Evolutionary conservation across 2,329 filamentous ascomycete genomes (phyloP), one percentile per base, ranked within the genome.

Genomic region (Xylaria sp.): DNA sequence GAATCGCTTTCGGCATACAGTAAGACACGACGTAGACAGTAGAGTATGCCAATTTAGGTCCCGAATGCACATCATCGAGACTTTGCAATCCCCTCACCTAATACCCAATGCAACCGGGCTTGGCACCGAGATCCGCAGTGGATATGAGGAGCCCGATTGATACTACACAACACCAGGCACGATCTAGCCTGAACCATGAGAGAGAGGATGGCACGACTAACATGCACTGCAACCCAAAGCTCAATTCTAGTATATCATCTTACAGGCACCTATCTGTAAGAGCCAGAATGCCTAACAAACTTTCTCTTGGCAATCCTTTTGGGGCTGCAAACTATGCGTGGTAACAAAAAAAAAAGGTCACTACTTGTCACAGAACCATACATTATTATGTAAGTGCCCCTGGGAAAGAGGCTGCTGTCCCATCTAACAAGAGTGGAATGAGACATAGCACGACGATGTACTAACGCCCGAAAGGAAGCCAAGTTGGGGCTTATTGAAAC

Each of bases 151-250:
- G n/a, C 40, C 54, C 43, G 53, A 62, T 57, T 62, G 33, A 54
- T 57, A 27, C 41, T 23, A 53, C 53, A 23, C 41, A 48, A 62
- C n/a, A 59, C 55, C 55, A 62, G 54, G 60, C 60, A 62, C 60
- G 37, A 62, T 62, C 60, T 54, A 54, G 49, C 44, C 54, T 51
- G 55, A 53, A 52, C 49, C 25, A 54, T 40, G 33, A 38, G 47
- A 17, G 27, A 38, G 49, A 54, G 49, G 49, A 59, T 49, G 43
- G 49, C 44, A 54, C 49, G 31, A 54, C 44, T 29, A 59, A 51
- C 54, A 58, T 62, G 60, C 55, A 59, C 54, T 62, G 60, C 52
- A 59, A 62, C 60, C 60, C 54, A 59, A 62, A 31, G 27, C 55
- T 62, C 37, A 41, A 44, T 35, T 58, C 33, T 33, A 33, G 11